These are phyloP conservation scores for Mortierella sp. DNA, from an alignment of 371 early-diverging fungal species.

Conservation along the genomic window DNA sequence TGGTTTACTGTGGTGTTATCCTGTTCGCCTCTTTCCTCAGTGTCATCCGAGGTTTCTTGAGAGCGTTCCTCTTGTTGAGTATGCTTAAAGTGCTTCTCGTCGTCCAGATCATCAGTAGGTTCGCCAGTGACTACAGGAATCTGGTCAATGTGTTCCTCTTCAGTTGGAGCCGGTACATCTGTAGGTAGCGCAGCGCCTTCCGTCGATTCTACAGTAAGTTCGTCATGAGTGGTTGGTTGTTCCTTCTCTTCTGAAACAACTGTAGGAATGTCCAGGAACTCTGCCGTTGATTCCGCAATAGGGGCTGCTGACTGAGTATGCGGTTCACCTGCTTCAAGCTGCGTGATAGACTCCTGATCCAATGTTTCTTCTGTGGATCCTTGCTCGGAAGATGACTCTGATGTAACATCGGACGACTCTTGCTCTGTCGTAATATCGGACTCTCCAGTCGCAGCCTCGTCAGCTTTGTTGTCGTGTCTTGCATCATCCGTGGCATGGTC, in stretches of 20 bases:
- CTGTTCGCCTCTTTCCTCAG: constrained; percentile 1
- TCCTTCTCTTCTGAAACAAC: constrained; percentile 7
- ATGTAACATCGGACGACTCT: background rate
- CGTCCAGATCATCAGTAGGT: background rate
- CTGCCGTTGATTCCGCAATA: constrained; percentile 16
- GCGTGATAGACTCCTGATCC: background rate
- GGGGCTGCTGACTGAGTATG: background rate
- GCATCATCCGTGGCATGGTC: background rate
- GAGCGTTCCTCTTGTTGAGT: background rate
- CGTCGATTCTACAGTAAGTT: constrained; percentile 2
- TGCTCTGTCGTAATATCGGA: background rate
- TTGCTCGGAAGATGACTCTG: background rate
- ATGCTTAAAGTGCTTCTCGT: background rate
- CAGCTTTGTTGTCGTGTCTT: too few species aligned
- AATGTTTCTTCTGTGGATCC: background rate
- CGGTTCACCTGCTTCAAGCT: background rate
- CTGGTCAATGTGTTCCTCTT: constrained; percentile 7
- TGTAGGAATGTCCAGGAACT: constrained; percentile 23
- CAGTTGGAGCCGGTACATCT: constrained; percentile 9
- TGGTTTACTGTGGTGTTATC: background rate
- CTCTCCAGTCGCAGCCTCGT: too few species aligned
- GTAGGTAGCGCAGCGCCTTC: constrained; percentile 3
- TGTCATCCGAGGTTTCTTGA: background rate
- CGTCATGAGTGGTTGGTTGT: background rate
- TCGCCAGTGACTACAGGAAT: constrained; percentile 3